Evolutionary conservation across 2,329 filamentous ascomycete genomes (phyloP).

Genomic region (Pseudocercospora macadamiae): DNA sequence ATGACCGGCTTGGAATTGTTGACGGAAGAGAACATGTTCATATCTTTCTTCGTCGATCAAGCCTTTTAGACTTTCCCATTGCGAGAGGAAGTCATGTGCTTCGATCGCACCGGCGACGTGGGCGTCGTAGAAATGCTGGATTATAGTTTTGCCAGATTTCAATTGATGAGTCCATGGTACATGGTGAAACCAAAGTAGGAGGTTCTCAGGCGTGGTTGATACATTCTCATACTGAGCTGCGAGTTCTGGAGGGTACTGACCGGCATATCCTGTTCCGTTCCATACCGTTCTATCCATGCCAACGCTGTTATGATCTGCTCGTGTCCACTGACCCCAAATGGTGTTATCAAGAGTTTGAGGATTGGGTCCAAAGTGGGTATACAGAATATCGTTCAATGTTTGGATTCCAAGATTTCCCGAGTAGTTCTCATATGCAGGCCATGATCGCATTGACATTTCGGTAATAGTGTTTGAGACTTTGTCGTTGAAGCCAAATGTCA

Average conservation of each 20-base stretch:
- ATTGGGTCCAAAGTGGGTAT: conserved; percentile 69
- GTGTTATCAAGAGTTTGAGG: conserved; percentile 69
- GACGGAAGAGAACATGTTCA: conserved; percentile 60
- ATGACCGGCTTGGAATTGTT: conserved; percentile 70
- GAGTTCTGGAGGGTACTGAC: conserved; percentile 67
- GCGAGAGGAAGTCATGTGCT: conserved; percentile 59
- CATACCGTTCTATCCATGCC: conserved; percentile 72
- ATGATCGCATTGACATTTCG: conserved; percentile 67
- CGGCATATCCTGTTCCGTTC: conserved; percentile 68
- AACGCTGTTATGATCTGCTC: conserved; percentile 61
- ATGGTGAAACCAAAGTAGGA: conserved; percentile 76
- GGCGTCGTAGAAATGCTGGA: conserved; percentile 68
- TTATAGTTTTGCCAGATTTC: conserved; percentile 67
- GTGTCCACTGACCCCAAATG: conserved; percentile 73
- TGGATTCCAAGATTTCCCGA: conserved; percentile 71
- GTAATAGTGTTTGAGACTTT: conserved; percentile 62
- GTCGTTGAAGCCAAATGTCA: conserved; percentile 64
- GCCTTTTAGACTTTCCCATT: conserved; percentile 59
- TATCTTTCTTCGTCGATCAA: conserved; percentile 64
- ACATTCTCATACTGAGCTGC: conserved; percentile 61
- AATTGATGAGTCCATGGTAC: conserved; percentile 67
- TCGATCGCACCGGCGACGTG: conserved; percentile 63
- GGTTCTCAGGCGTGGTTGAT: conserved; percentile 66
- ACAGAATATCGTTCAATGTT: conserved; percentile 69
- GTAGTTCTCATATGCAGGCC: conserved; percentile 73